Percentiles rank a stretch among this genome's conserved stretches.
phyloP scores from a whole-genome alignment of 805 yeast genomes.

The Isabelozyma heimii region DNA sequence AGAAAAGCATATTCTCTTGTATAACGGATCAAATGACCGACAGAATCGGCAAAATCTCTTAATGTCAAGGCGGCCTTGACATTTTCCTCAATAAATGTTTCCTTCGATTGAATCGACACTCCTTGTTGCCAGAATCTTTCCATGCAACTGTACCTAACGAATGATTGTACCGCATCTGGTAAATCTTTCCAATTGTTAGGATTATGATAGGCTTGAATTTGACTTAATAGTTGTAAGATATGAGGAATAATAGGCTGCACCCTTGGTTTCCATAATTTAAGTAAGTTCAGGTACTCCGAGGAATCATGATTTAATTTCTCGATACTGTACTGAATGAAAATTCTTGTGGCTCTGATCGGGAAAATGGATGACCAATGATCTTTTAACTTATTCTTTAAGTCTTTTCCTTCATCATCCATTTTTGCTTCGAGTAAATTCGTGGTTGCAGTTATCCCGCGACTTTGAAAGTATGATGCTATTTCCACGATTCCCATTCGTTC shows the following conservation, averaged over 20 bases:
- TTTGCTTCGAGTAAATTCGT: slow-evolving; percentile 73
- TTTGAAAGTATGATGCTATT: slow-evolving; percentile 86
- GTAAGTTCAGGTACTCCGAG: slow-evolving; percentile 65
- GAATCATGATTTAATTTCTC: slow-evolving; percentile 83
- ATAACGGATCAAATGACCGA: slow-evolving; percentile 92
- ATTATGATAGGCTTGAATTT: slow-evolving; percentile 91
- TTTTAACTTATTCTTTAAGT: slow-evolving; percentile 71
- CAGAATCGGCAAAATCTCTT: slow-evolving; percentile 96
- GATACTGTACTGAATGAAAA: slow-evolving; percentile 91
- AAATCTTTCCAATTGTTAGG: slow-evolving; percentile 87
- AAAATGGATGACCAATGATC: slow-evolving; percentile 92
- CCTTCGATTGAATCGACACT: slow-evolving; percentile 88
- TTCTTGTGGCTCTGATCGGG: slow-evolving; percentile 93
- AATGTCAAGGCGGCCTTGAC: slow-evolving; percentile 91
- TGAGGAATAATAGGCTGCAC: slow-evolving; percentile 90
- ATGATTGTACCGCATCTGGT: slow-evolving; percentile 86
- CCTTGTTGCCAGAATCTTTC: slow-evolving; percentile 99
- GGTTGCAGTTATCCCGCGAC: slow-evolving; percentile 72
- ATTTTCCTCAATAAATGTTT: slow-evolving; percentile 90
- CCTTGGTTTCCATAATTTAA: slow-evolving; percentile 88
- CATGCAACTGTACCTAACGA: slow-evolving; percentile 83
- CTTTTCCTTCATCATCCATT: slow-evolving; percentile 88
- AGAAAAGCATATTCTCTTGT: slow-evolving; percentile 94
- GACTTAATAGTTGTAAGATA: slow-evolving; percentile 79
- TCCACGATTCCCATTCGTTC: slow-evolving; percentile 92